Base-by-base conservation (phyloP, 352 stramenopile species). In the Phytophthora palmivora region DNA sequence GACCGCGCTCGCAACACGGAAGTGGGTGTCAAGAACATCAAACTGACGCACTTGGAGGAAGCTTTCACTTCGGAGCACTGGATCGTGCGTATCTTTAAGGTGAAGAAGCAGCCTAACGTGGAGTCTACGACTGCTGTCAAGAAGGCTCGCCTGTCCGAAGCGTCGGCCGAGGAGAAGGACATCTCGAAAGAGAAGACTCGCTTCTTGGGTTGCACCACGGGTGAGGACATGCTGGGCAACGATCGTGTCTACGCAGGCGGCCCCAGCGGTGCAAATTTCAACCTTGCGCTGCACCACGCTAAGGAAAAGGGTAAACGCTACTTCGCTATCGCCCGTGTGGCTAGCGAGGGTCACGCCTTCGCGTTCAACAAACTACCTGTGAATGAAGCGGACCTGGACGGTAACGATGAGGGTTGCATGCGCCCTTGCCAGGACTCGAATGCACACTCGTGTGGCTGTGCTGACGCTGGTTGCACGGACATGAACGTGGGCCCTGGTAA, bases 21-120 rank as follows among this genome's bases (percentile, higher is more conserved):
- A 48, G 81, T 97, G n/a, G 89, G 88, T 22, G 84, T 94, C 51
- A 97, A 97, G 74, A 88, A 97, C 72, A 94, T 97, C 58, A 80
- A 87, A 56, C 73, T 98, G 39, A 94, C 84, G 34, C 89, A 96
- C 68, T 61, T 98, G 72, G 92, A 98, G 60, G 91, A 98, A 64
- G 91, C 89, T 2, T 98, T 98, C 69, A 98, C 90, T 57, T 97
- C 87, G n/a, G 90, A 98, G 73, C 91, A 98, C 76, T 98, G 94
- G 91, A 97, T 97, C 45, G 92, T 98, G 43, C 91, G 94, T 62
- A 98, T 98, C 54, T 98, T 91, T 74, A 95, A 95, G 74, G 91
- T 98, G n/a, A 96, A 97, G 77, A 93, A 91, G 67, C 79, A 85
- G 68, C 68, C 84, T 5, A 92, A 89, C 56, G 84, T 95, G n/a